Evolutionary conservation across 192 early-diverging fungal genomes (phyloP), one percentile per base, ranked within the genome.

Genomic region (Backusella sp.): DNA sequence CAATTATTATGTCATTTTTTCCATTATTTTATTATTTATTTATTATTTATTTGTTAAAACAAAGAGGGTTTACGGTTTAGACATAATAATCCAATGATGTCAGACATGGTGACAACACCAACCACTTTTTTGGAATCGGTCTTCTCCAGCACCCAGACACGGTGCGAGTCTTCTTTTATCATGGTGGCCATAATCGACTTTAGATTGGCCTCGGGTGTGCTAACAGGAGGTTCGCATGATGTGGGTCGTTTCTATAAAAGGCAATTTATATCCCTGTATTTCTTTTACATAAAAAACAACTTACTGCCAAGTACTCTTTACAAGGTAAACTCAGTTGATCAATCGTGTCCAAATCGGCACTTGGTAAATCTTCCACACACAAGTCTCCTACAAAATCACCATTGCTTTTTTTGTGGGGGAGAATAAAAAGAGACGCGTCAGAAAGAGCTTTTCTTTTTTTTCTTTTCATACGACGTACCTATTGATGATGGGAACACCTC

Each of bases 71-170:
- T 36, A 53, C 39, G 35, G 1, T 70, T 36, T 5, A 23, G 26
- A 35, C 72, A 78, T 56, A 78, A 37, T 12, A 52, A 37, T 30
- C 41, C 35, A 70, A 92, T 85, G 23, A 92, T 79, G 74, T 92
- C 90, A 19, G 85, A 84, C 76, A 88, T 84, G 14, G 90, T 85
- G 15, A 92, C 72, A 23, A 92, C 89, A 21, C 84, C 85, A 19
- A 84, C 56, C 0, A 89, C 84, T 30, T 83, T 82, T 19, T 73
- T 59, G 8, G 39, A 34, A 37, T 65, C 32, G 5, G 44, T 34
- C 1, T 70, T 53, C 34, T 88, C 84, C 21, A 88, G 41, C 66
- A 91, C 83, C 90, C 90, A 92, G 15, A 88, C 75, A 14, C 89
- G 84, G 73, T 92, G 91, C n/a, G 87, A 79, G 71, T 85, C 68